Evolutionary conservation across 176 grass and related monocot genomes (phyloP).

Genomic region (Puccinellia tenuiflora): DNA sequence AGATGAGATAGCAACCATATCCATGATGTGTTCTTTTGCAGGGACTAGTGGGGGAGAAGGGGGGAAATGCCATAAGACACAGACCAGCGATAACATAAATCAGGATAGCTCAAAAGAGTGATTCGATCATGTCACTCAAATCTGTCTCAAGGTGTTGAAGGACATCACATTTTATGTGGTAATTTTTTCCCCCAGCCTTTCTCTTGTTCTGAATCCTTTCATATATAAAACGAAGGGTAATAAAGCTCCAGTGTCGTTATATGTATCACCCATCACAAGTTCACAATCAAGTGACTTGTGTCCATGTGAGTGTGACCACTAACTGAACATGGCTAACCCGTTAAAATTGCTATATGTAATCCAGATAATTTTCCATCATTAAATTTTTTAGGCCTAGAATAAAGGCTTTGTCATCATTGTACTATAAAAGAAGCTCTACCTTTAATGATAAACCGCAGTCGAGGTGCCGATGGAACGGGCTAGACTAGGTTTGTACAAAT

Average conservation of each 20-base stretch:
- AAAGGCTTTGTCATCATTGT: neutral
- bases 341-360: neutral
- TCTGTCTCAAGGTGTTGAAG: neutral
- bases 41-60: conserved; percentile 28
- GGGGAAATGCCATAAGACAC: conserved; percentile 23
- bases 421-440: too few relatives aligned
- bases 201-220: neutral
- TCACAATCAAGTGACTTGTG: conserved; percentile 4
- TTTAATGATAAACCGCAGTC: neutral
- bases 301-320: conserved; percentile 1
- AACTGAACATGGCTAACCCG: neutral
- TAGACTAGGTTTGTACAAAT: neutral
- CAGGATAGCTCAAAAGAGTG: conserved; percentile 13
- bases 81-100: conserved; percentile 27
- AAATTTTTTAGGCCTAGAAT: neutral
- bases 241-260: neutral
- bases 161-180: neutral
- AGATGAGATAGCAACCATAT: conserved; percentile 49
- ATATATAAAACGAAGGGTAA: neutral
- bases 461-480: neutral
- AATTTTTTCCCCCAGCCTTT: neutral
- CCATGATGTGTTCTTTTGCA: conserved; percentile 31
- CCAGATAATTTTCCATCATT: neutral
- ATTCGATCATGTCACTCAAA: conserved; percentile 12
- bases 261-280: neutral